Conservation (phyloP, 495 filamentous ascomycete species). For the Hypoxylon crocopeplum region DNA sequence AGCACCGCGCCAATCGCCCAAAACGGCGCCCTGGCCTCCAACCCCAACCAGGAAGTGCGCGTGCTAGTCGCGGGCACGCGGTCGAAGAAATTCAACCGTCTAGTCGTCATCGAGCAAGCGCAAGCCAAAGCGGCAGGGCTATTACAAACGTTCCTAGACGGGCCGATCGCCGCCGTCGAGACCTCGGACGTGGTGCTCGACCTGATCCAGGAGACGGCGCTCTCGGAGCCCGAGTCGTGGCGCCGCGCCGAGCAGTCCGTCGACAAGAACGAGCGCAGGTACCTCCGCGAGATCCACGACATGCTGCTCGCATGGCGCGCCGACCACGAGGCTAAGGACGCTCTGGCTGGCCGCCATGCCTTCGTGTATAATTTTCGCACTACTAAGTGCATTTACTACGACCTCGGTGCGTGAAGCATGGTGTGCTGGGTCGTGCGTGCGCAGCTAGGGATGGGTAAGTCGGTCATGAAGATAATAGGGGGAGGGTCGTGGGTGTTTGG, state of each 20-base stretch:
- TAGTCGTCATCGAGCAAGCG: slow-evolving; percentile 83
- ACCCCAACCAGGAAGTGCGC: slow-evolving; percentile 75
- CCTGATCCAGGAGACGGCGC: slow-evolving; percentile 72
- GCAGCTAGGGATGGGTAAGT: slow-evolving; percentile 11
- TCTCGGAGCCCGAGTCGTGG: slow-evolving; percentile 89
- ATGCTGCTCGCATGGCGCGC: slow-evolving; percentile 67
- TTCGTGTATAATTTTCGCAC: slow-evolving; percentile 86
- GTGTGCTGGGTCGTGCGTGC: no score
- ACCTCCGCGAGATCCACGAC: slow-evolving; percentile 85
- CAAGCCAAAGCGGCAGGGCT: slow-evolving; percentile 67
- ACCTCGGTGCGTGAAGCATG: slow-evolving; percentile 61
- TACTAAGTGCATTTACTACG: slow-evolving; percentile 76
- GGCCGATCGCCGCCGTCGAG: slow-evolving; percentile 88
- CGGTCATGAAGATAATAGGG: neutral
- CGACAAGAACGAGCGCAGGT: slow-evolving; percentile 78
- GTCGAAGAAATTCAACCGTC: slow-evolving; percentile 89
- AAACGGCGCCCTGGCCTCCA: slow-evolving; percentile 36
- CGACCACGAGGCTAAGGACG: slow-evolving; percentile 63
- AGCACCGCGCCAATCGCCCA: slow-evolving; percentile 51
- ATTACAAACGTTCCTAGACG: slow-evolving; percentile 69
- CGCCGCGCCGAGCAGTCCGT: slow-evolving; percentile 78
- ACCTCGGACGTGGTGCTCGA: slow-evolving; percentile 87
- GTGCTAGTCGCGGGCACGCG: slow-evolving; percentile 80
- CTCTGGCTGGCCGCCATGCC: slow-evolving; percentile 64
- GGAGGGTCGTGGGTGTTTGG: no score